These are phyloP conservation scores for Apiotrichum siamense DNA, from an alignment of 1,284 basidiomycete genomes.

Conservation along the genomic window DNA sequence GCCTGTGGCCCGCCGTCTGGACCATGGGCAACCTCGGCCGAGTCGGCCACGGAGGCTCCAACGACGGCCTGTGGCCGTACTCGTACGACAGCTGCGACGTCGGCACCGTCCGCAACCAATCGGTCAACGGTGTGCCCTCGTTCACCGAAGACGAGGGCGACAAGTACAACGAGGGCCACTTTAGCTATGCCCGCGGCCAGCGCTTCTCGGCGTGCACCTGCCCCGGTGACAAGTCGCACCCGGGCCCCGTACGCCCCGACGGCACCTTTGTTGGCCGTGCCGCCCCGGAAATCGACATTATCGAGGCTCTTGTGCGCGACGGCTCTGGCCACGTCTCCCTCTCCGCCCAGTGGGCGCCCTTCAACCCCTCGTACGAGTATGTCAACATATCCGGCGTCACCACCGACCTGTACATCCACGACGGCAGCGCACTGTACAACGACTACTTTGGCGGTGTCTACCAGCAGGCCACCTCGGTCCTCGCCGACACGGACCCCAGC, in stretches of 20 bases:
- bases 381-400: conserved; percentile 43
- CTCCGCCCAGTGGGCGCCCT: conserved; percentile 45
- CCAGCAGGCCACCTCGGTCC: conserved; percentile 56
- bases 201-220: conserved; percentile 76
- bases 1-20: conserved; percentile 58
- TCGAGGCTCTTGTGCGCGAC: conserved; percentile 57
- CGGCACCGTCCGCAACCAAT: conserved; percentile 56
- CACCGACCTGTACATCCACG: conserved; percentile 37
- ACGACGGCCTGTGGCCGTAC: conserved; percentile 52
- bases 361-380: conserved; percentile 40
- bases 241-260: conserved; percentile 61
- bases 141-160: conserved; percentile 26
- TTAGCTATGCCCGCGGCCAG: conserved; percentile 69
- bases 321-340: conserved; percentile 31
- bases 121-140: conserved; percentile 37
- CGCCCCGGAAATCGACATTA: conserved; percentile 79
- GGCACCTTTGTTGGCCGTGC: conserved; percentile 72
- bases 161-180: conserved; percentile 35
- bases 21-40: conserved; percentile 50
- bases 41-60: conserved; percentile 49
- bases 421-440: conserved; percentile 56
- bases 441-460: conserved; percentile 54
- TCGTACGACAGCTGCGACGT: conserved; percentile 52
- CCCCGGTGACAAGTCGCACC: conserved; percentile 62
- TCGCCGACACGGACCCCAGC: conserved; percentile 45